Conservation (phyloP, 2,329 filamentous ascomycete species). For the Phyllosticta citrichinensis region DNA sequence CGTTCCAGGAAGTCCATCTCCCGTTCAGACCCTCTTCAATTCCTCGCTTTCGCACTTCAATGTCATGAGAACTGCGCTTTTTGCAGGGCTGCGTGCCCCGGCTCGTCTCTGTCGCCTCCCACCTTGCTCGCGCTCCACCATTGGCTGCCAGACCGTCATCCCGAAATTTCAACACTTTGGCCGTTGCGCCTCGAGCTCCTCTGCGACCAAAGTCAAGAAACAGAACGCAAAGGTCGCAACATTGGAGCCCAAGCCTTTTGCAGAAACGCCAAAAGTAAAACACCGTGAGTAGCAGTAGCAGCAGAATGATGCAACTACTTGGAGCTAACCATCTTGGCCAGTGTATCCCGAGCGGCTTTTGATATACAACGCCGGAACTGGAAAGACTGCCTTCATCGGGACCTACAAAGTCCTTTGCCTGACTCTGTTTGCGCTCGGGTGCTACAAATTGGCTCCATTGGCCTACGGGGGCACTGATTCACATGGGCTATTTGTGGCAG, state of each 20-base stretch:
- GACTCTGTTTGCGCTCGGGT: conserved; percentile 24
- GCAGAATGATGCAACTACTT: background rate
- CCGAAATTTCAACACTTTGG: background rate
- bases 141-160: background rate
- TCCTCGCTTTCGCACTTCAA: background rate
- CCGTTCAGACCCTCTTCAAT: background rate
- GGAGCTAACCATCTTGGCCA: background rate
- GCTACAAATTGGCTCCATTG: conserved; percentile 22
- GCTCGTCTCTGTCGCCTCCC: background rate
- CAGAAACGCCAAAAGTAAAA: background rate
- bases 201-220: background rate
- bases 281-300: background rate
- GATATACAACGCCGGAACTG: conserved; percentile 29
- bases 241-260: background rate
- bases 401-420: conserved; percentile 28
- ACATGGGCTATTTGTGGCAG: background rate
- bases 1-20: background rate
- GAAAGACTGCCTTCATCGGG: conserved; percentile 24
- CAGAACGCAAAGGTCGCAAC: background rate
- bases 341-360: conserved; percentile 21
- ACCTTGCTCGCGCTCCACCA: background rate
- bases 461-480: conserved; percentile 20
- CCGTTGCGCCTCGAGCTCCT: background rate
- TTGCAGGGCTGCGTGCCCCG: background rate
- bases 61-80: conserved; percentile 4